These are phyloP conservation scores for Irpex rosettiformis DNA, from an alignment of 1,284 basidiomycete species.

Conservation along the genomic window DNA sequence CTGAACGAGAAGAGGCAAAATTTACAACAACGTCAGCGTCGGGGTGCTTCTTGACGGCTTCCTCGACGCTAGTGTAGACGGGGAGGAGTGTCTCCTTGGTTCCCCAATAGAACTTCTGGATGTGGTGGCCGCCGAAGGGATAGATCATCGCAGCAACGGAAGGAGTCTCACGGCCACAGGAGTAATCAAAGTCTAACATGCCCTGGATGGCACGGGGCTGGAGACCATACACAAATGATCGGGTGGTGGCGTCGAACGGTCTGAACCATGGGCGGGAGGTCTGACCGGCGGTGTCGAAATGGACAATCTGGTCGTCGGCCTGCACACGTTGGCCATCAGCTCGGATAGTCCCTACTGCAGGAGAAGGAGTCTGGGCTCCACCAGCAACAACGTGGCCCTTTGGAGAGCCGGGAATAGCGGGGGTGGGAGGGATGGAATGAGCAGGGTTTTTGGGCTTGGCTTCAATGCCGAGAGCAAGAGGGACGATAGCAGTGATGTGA, in stretches of 20 bases:
- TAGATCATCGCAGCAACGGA: slow-evolving; percentile 99
- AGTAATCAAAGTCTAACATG: slow-evolving; percentile 99
- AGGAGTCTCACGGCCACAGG: slow-evolving; percentile 90
- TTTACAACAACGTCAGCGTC: slow-evolving; percentile 98
- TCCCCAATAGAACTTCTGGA: slow-evolving; percentile 99
- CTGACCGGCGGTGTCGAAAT: slow-evolving; percentile 58
- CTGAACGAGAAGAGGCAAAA: slow-evolving; percentile 94
- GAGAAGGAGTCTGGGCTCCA: slow-evolving; percentile 17
- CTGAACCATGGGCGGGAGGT: slow-evolving; percentile 72
- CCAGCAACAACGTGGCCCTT: slow-evolving; percentile 31
- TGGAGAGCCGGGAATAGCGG: slow-evolving; percentile 31
- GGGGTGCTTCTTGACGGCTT: slow-evolving; percentile 93
- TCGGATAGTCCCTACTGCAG: slow-evolving; percentile 70
- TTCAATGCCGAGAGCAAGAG: slow-evolving; percentile 89
- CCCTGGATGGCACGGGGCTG: slow-evolving; percentile 99
- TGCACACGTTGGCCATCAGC: slow-evolving; percentile 81
- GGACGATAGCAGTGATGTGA: slow-evolving; percentile 98
- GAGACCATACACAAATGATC: slow-evolving; percentile 96
- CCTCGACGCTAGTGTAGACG: slow-evolving; percentile 92
- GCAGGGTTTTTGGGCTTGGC: slow-evolving; percentile 36
- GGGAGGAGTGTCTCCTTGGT: slow-evolving; percentile 98
- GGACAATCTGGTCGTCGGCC: slow-evolving; percentile 86
- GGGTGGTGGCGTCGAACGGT: slow-evolving; percentile 90
- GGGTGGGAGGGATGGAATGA: slow-evolving; percentile 37
- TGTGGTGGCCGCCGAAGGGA: slow-evolving; percentile 99